Evolutionary conservation across 352 stramenopile genomes (phyloP).

Genomic region (Phytophthora macrochlamydospora): DNA sequence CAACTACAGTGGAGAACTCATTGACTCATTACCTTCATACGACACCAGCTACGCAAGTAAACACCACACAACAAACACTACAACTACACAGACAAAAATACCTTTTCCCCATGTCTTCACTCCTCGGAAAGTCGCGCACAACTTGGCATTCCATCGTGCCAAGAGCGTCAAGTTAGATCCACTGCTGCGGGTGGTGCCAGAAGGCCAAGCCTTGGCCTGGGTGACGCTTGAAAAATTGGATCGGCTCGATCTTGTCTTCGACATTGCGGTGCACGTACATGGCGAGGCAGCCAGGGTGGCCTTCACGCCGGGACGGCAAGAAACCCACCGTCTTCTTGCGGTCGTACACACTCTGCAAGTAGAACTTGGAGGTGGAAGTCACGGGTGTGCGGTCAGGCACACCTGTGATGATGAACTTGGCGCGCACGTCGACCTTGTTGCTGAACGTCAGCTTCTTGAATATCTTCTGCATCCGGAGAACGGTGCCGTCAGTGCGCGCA

Average conservation of each 20-base stretch:
- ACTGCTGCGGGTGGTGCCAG: constrained; percentile 29
- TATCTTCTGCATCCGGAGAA: constrained; percentile 67
- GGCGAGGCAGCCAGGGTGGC: constrained; percentile 51
- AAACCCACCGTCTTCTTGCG: constrained; percentile 69
- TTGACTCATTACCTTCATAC: constrained; percentile 14
- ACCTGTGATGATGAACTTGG: constrained; percentile 72
- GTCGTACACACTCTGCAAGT: constrained; percentile 73
- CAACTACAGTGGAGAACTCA: background rate
- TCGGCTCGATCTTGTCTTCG: constrained; percentile 63
- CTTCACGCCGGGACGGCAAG: constrained; percentile 44
- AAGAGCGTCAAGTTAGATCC: constrained; percentile 16
- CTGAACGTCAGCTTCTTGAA: constrained; percentile 71
- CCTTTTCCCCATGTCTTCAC: background rate
- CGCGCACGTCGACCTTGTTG: constrained; percentile 63
- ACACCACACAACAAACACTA: background rate
- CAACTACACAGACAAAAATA: constrained; percentile 10
- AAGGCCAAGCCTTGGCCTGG: constrained; percentile 11
- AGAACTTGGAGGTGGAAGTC: constrained; percentile 72
- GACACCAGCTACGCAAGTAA: background rate
- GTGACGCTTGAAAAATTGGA: constrained; percentile 68
- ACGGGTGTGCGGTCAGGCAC: constrained; percentile 65
- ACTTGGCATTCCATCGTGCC: constrained; percentile 18
- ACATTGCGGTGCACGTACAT: constrained; percentile 60
- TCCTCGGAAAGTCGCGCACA: background rate
- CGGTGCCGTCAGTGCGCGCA: constrained; percentile 54